phyloP scores from a whole-genome alignment of 2,329 filamentous ascomycete genomes.

The Talaromyces sp. region DNA sequence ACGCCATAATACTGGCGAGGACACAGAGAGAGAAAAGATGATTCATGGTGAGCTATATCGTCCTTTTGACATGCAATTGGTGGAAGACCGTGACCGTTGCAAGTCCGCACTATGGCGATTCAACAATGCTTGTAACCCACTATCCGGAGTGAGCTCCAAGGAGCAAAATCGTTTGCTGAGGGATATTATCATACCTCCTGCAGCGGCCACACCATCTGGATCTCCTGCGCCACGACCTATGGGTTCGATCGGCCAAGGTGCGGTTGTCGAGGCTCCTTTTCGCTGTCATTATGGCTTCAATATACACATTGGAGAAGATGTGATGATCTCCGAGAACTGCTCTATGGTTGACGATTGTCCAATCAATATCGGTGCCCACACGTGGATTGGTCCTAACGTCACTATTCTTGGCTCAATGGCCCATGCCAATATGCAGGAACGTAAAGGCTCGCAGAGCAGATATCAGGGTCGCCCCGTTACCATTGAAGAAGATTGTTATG shows the following conservation, averaged over 20 bases:
- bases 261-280: conserved; percentile 82
- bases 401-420: conserved; percentile 76
- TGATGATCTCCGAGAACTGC: conserved; percentile 78
- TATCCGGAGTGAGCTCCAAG: conserved; percentile 62
- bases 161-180: conserved; percentile 40
- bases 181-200: conserved; percentile 36
- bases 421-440: conserved; percentile 67
- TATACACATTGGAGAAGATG: conserved; percentile 79
- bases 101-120: conserved; percentile 77
- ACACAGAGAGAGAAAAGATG: conserved; percentile 88
- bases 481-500: conserved; percentile 70
- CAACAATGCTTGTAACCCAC: conserved; percentile 77
- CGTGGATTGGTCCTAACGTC: conserved; percentile 73
- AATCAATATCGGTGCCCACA: conserved; percentile 73
- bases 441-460: conserved; percentile 69
- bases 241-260: conserved; percentile 68
- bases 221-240: conserved; percentile 51
- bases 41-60: conserved; percentile 73
- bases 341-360: conserved; percentile 81
- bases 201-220: conserved; percentile 49
- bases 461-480: conserved; percentile 68
- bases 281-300: conserved; percentile 96
- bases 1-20: conserved; percentile 41
- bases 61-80: conserved; percentile 72
- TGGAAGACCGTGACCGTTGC: conserved; percentile 81